phyloP scores from a whole-genome alignment of 768 basidiomycete species.

The Tulasnella sp. region DNA sequence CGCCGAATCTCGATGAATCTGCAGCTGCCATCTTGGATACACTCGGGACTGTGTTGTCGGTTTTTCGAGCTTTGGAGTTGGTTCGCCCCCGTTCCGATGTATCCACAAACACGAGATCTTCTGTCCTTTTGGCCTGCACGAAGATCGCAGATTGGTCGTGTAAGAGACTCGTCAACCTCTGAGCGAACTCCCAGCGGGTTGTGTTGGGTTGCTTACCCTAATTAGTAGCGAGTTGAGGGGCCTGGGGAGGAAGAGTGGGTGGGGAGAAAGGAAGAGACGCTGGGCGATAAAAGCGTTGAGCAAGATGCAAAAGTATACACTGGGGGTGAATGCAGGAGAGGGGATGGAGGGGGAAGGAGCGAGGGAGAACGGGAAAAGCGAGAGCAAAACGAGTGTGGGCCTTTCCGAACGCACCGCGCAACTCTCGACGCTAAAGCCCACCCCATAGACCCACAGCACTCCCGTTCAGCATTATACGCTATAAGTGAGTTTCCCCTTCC shows the following conservation, averaged over 20 bases:
- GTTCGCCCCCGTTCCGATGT: not conserved
- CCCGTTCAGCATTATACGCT: not conserved
- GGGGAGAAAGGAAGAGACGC: not conserved
- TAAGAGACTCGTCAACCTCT: not conserved
- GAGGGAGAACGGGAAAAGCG: constrained; percentile 15
- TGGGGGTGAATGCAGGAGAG: not conserved
- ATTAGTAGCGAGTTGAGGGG: constrained; percentile 11
- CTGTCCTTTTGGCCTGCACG: not conserved
- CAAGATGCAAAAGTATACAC: not conserved
- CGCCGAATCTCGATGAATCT: constrained; percentile 26
- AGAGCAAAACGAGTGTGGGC: constrained; percentile 1
- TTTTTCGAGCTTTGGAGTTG: not conserved
- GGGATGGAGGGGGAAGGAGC: not conserved
- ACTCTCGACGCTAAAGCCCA: not conserved
- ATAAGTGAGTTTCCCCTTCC: not conserved
- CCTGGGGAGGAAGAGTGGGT: not conserved
- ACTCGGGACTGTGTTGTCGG: not conserved
- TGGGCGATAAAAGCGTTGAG: not conserved
- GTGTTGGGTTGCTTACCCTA: constrained; percentile 11
- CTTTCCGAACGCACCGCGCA: constrained; percentile 5
- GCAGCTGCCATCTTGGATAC: constrained; percentile 19
- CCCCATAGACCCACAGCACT: not conserved
- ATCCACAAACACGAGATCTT: not conserved
- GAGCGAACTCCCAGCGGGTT: not conserved
- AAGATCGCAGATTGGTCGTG: no score